phyloP scores from a whole-genome alignment of 371 early-diverging fungal genomes.

The Catenaria anguillulae region DNA sequence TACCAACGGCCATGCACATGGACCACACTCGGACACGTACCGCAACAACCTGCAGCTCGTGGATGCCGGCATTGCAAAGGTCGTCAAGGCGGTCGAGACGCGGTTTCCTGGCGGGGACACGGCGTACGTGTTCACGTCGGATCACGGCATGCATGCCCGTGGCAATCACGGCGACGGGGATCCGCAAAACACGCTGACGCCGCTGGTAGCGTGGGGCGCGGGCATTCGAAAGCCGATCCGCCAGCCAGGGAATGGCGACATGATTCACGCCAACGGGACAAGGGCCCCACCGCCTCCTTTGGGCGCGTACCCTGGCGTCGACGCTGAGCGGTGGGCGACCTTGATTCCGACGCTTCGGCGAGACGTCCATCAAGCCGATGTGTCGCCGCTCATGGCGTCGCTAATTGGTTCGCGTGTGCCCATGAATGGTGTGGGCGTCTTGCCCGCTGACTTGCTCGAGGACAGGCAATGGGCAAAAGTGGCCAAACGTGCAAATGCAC shows the following conservation, averaged over 20 bases:
- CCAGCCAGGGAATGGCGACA: no score
- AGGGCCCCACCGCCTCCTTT: no score
- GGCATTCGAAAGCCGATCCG: slow-evolving; percentile 46
- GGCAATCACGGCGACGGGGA: slow-evolving; percentile 88
- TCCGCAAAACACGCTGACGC: slow-evolving; percentile 86
- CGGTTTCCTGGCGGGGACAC: slow-evolving; percentile 73
- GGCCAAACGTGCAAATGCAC: slow-evolving; percentile 62
- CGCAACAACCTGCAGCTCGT: slow-evolving; percentile 65
- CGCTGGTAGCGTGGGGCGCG: slow-evolving; percentile 89
- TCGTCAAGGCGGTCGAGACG: slow-evolving; percentile 45
- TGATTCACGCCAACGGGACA: no score
- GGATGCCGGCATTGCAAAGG: slow-evolving; percentile 52
- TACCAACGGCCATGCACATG: slow-evolving; percentile 82
- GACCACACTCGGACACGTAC: slow-evolving; percentile 56
- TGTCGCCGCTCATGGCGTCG: slow-evolving; percentile 87
- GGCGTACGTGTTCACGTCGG: slow-evolving; percentile 79
- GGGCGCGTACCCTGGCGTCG: no score
- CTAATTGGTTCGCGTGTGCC: slow-evolving; percentile 72
- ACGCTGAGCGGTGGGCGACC: no score
- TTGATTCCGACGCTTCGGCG: slow-evolving; percentile 41
- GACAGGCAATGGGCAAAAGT: slow-evolving; percentile 44
- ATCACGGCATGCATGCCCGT: slow-evolving; percentile 90
- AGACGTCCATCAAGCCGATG: slow-evolving; percentile 85
- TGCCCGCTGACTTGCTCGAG: slow-evolving; percentile 22
- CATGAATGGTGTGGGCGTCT: slow-evolving; percentile 79